Conservation (phyloP, 495 filamentous ascomycete genomes). For the Aspergillus funiculosus region DNA sequence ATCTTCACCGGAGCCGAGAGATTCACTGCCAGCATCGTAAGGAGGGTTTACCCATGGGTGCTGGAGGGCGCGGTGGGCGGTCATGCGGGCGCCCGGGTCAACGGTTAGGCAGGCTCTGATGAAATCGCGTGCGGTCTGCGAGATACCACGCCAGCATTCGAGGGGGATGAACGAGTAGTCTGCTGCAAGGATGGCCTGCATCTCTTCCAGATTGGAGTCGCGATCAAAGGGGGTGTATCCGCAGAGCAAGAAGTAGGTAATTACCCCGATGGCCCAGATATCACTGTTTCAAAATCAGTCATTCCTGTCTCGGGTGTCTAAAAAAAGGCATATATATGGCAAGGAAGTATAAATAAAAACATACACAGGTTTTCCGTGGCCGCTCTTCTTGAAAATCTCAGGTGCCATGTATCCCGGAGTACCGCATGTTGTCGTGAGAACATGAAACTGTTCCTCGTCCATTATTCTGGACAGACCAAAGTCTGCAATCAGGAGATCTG, state of each 20-base stretch:
- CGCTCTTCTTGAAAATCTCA: constrained; percentile 74
- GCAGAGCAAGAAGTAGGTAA: constrained; percentile 94
- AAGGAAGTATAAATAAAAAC: constrained; percentile 23
- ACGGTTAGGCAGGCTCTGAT: constrained; percentile 84
- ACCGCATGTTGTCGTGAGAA: constrained; percentile 93
- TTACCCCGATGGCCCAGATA: constrained; percentile 76
- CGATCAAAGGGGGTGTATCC: constrained; percentile 98
- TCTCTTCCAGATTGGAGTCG: constrained; percentile 95
- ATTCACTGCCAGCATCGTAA: constrained; percentile 23
- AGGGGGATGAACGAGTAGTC: constrained; percentile 95
- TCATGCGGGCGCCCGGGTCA: constrained; percentile 80
- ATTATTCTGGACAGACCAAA: constrained; percentile 93
- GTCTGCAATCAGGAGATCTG: constrained; percentile 84
- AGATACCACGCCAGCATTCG: constrained; percentile 95
- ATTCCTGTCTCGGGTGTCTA: neutral
- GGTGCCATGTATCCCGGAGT: constrained; percentile 96
- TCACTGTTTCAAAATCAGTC: constrained; percentile 42
- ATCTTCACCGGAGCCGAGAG: constrained; percentile 54
- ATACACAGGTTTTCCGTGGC: constrained; percentile 75
- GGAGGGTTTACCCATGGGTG: constrained; percentile 77
- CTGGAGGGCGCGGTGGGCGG: constrained; percentile 86
- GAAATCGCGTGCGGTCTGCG: constrained; percentile 79
- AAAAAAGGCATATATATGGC: neutral
- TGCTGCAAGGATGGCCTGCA: constrained; percentile 95
- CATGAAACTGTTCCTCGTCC: constrained; percentile 98